phyloP scores from a whole-genome alignment of 225 moss, liverwort and hornwort species.

The Straminergon stramineum region DNA sequence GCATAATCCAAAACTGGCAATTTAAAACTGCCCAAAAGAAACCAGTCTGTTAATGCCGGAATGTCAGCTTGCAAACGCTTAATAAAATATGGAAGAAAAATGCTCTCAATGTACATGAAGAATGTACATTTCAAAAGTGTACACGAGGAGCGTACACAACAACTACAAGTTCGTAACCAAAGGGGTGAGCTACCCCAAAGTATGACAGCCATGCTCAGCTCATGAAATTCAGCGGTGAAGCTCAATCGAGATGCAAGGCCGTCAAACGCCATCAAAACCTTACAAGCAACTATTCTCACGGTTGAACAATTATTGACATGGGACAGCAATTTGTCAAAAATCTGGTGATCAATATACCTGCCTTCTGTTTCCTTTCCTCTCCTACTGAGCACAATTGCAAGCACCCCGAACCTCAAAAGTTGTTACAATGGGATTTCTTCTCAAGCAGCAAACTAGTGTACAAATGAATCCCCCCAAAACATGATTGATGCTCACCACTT shows the following conservation, averaged over 20 bases:
- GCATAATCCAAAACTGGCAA: not conserved
- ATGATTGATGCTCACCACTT: not conserved
- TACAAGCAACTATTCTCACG: not conserved
- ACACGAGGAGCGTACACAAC: not conserved
- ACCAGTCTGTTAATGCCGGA: not conserved
- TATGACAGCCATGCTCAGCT: not conserved
- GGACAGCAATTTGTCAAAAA: not conserved
- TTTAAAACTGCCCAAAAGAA: not conserved
- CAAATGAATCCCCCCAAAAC: not conserved
- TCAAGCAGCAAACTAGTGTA: not conserved
- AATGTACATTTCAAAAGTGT: conserved; percentile 8
- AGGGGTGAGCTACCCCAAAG: not conserved
- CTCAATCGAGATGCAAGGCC: not conserved
- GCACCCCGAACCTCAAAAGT: not conserved
- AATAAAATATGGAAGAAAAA: not conserved
- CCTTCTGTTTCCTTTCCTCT: not conserved
- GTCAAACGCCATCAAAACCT: not conserved
- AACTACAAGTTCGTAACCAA: not conserved
- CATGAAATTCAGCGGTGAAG: not conserved
- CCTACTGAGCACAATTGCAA: not conserved
- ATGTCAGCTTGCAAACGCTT: not conserved
- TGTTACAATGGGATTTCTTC: not conserved
- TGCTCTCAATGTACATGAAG: not conserved
- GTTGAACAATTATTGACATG: not conserved
- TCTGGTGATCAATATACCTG: not conserved